Evolutionary conservation across 1,284 basidiomycete genomes (phyloP), one percentile per base, ranked within the genome.

Genomic region (Apiotrichum gracile): DNA sequence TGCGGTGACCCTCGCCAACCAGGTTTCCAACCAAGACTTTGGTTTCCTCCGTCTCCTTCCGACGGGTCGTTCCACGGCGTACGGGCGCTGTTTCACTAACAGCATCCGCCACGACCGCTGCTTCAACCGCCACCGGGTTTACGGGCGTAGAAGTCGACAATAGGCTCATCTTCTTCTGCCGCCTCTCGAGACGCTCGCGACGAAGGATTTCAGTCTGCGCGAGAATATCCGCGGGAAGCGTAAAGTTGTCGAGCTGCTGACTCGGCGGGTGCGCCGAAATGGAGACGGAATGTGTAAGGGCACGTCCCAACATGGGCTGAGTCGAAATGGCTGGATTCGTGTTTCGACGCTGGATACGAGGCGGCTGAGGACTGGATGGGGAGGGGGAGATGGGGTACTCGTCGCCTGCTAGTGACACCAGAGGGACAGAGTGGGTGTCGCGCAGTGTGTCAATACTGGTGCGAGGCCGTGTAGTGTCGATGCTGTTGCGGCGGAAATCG

Each of bases 1-100:
- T 98, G 74, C 87, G 92, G 75, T 98, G 94, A 63, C 86, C 94
- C 72, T 97, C 93, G 35, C 90, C 90, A 60, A 98, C 97, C 62
- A 97, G 75, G 72, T 97, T 97, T 10, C 94, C 94, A 0, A 97
- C 89, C 13, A 96, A 77, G 13, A 87, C 87, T 50, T 78, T 77
- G 44, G 82, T 78, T 27, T 67, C 67, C 21, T 62, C 57, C 7
- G 64, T 53, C 44, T 62, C 57, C 46, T 60, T 50, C 34, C 49
- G 44, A 26, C 55, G 46, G 9, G 46, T 19, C 24, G 49, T 51
- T 14, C 38, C 29, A 7, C 29, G 29, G 22, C 46, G 48, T 6
- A 46, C 33, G 4, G 47, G 39, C 19, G 25, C 17, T 80, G 78
- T 19, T 79, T 45, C 42, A 6, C 33, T 54, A 76, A 38, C 53